These are phyloP conservation scores for Rhizoclosmatium globosum DNA, from an alignment of 192 early-diverging fungal genomes.

Conservation along the genomic window DNA sequence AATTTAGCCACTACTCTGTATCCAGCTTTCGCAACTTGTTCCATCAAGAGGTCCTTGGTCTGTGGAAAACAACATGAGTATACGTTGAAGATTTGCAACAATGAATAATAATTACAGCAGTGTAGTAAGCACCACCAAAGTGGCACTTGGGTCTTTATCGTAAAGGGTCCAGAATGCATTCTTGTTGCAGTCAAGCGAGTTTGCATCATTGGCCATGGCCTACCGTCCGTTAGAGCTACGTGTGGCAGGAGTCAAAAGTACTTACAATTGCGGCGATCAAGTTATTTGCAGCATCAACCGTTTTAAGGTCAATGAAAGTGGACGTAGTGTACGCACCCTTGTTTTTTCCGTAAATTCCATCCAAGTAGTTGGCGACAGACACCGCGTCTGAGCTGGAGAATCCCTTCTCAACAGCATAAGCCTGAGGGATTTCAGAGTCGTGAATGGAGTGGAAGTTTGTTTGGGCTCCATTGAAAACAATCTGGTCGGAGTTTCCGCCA, in stretches of 20 bases:
- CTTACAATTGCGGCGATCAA: neutral
- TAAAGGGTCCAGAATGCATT: slow-evolving; percentile 39
- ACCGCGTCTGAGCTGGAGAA: neutral
- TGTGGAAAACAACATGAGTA: neutral
- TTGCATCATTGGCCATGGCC: slow-evolving; percentile 21
- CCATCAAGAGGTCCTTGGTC: slow-evolving; percentile 27
- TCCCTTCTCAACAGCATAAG: slow-evolving; percentile 23
- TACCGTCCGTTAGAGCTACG: neutral
- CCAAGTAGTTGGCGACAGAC: slow-evolving; percentile 16
- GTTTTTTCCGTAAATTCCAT: slow-evolving; percentile 3
- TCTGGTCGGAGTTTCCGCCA: slow-evolving; percentile 40
- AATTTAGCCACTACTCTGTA: slow-evolving; percentile 31
- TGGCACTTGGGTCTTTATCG: slow-evolving; percentile 43
- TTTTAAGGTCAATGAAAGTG: slow-evolving; percentile 20
- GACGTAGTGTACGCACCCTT: slow-evolving; percentile 2
- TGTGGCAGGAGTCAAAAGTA: neutral
- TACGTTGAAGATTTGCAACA: neutral
- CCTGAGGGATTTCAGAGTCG: slow-evolving; percentile 44
- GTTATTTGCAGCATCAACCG: neutral
- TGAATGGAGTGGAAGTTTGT: slow-evolving; percentile 48
- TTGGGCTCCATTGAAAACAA: slow-evolving; percentile 24
- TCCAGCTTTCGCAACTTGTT: slow-evolving; percentile 59
- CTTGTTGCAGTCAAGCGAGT: slow-evolving; percentile 17
- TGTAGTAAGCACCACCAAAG: slow-evolving; percentile 49
- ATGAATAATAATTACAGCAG: slow-evolving; percentile 23